A percentile compares a stretch with the other conserved stretches of the same genome.
Conservation (phyloP, 2,329 filamentous ascomycete species). For the Pestalotiopsis sp. region DNA sequence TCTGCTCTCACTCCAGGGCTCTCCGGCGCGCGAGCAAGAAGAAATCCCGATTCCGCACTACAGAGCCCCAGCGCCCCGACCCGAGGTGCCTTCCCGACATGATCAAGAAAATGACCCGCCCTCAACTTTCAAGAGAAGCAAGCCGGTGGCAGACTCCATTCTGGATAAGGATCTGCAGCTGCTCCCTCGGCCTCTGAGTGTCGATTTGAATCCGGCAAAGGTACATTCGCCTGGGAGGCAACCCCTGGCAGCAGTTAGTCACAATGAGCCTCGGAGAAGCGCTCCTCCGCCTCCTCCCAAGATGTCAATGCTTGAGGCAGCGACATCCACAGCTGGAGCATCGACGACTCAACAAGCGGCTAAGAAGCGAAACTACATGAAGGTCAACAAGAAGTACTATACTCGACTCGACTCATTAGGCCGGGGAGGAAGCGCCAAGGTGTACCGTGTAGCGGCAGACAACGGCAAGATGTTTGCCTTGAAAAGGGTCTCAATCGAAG, state of each 20-base stretch:
- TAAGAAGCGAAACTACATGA: slow-evolving; percentile 81
- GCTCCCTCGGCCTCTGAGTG: slow-evolving; percentile 51
- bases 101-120: slow-evolving; percentile 87
- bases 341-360: slow-evolving; percentile 71
- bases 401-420: slow-evolving; percentile 89
- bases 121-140: slow-evolving; percentile 67
- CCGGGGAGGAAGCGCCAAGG: slow-evolving; percentile 88
- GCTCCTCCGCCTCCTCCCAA: slow-evolving; percentile 87
- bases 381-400: slow-evolving; percentile 89
- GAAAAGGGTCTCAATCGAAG: slow-evolving; percentile 89
- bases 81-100: slow-evolving; percentile 62
- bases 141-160: slow-evolving; percentile 55
- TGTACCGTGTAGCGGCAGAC: slow-evolving; percentile 95
- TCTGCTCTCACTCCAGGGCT: slow-evolving; percentile 20
- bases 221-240: slow-evolving; percentile 57
- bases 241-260: slow-evolving; percentile 54
- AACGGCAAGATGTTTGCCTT: slow-evolving; percentile 95
- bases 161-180: slow-evolving; percentile 58
- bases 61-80: slow-evolving; percentile 57
- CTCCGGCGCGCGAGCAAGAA: slow-evolving; percentile 39
- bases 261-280: slow-evolving; percentile 75
- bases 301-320: slow-evolving; percentile 94
- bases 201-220: slow-evolving; percentile 41
- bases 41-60: slow-evolving; percentile 55
- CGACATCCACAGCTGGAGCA: slow-evolving; percentile 81